These are phyloP conservation scores for Coemansia sp. DNA, from an alignment of 192 early-diverging fungal genomes.

Conservation along the genomic window DNA sequence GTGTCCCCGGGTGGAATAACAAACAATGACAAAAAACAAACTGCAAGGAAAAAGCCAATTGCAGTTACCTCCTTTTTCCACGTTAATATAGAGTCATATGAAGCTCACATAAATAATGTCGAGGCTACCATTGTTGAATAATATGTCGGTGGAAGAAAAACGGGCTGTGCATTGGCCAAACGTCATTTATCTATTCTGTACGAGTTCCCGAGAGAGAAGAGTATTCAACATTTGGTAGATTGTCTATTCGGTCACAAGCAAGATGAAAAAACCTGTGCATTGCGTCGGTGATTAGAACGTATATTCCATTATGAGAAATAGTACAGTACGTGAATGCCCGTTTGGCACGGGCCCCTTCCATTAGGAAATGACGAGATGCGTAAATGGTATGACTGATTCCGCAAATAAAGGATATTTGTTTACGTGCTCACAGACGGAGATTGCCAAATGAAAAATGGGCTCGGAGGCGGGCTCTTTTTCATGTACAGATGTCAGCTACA, in stretches of 20 bases:
- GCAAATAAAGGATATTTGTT: neutral
- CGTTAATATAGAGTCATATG: conserved; percentile 4
- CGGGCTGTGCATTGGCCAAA: neutral
- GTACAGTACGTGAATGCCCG: neutral
- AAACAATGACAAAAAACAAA: neutral
- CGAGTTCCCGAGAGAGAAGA: neutral
- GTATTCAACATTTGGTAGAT: neutral
- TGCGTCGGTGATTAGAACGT: neutral
- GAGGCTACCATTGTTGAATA: conserved; percentile 9
- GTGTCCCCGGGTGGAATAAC: neutral
- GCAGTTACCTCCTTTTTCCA: neutral
- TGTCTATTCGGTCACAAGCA: neutral
- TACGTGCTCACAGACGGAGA: neutral
- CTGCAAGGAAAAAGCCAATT: neutral
- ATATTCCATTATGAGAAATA: neutral
- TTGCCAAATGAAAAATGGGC: conserved; percentile 10
- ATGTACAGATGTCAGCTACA: neutral
- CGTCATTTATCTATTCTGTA: neutral
- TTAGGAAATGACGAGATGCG: neutral
- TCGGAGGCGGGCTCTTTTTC: conserved; percentile 5
- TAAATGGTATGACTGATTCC: neutral
- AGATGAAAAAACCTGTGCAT: conserved; percentile 1
- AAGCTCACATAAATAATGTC: neutral
- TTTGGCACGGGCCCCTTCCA: conserved; percentile 4
- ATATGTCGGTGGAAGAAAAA: conserved; percentile 1